These are phyloP conservation scores for Pseudophaeomoniella oleicola DNA, from an alignment of 2,329 filamentous ascomycete genomes.

Conservation along the genomic window DNA sequence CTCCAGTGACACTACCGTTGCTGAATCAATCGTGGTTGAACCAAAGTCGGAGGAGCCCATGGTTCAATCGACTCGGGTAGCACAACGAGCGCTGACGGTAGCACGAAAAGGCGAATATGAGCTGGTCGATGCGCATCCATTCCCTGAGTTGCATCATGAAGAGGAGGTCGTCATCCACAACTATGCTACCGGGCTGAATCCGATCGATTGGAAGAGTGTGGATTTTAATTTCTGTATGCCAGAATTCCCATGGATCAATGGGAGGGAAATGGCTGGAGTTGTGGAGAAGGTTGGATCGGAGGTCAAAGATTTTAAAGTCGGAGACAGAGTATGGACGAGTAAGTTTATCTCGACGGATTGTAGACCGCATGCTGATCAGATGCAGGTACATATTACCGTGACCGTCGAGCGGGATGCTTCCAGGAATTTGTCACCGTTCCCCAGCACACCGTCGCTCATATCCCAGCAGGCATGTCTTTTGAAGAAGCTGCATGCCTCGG, in stretches of 20 bases:
- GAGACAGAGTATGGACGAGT: slow-evolving; percentile 21
- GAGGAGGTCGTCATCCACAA: slow-evolving; percentile 4
- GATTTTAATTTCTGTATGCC: slow-evolving; percentile 29
- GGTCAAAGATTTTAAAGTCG: slow-evolving; percentile 13
- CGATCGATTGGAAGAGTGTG: slow-evolving; percentile 27
- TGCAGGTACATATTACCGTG: slow-evolving; percentile 24
- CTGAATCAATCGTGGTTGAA: neutral
- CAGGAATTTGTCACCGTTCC: slow-evolving; percentile 28
- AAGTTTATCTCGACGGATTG: neutral
- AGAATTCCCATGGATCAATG: slow-evolving; percentile 20
- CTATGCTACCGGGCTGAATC: slow-evolving; percentile 22
- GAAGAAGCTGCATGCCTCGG: slow-evolving; percentile 23
- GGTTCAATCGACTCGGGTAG: neutral
- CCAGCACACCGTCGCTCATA: slow-evolving; percentile 24
- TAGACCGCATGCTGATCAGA: slow-evolving; percentile 1
- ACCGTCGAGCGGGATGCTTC: slow-evolving; percentile 27
- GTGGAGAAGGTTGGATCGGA: slow-evolving; percentile 15
- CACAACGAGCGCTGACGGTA: neutral
- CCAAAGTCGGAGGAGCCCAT: neutral
- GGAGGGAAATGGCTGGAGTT: slow-evolving; percentile 18
- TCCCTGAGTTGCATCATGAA: neutral
- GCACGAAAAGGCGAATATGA: neutral
- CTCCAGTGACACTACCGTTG: neutral
- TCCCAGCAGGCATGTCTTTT: slow-evolving; percentile 20
- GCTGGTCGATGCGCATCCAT: neutral